Percentiles rank a stretch among this genome's conserved stretches.
Evolutionary conservation across 2,329 filamentous ascomycete species (phyloP).

Genomic region (Fusarium liriodendri): DNA sequence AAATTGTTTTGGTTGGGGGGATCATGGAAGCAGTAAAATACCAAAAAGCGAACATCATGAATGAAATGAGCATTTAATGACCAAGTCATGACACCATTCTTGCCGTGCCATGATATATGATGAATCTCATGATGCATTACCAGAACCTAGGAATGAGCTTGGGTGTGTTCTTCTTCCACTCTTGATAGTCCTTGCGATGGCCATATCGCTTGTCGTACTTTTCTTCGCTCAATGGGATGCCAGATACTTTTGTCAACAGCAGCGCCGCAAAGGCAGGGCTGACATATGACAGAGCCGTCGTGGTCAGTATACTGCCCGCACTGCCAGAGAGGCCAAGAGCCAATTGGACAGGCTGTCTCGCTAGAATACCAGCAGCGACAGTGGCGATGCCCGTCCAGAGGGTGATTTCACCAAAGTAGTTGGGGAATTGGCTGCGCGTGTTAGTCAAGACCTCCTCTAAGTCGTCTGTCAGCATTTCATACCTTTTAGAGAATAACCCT

Average conservation of each 20-base stretch:
- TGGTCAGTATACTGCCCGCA: conserved; percentile 44
- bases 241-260: conserved; percentile 71
- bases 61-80: conserved; percentile 43
- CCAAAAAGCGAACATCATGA: conserved; percentile 38
- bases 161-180: conserved; percentile 75
- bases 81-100: conserved; percentile 26
- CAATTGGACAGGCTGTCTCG: conserved; percentile 63
- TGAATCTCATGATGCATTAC: conserved; percentile 31
- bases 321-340: conserved; percentile 66
- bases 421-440: conserved; percentile 65
- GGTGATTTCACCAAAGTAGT: conserved; percentile 79
- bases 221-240: conserved; percentile 73
- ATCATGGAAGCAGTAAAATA: conserved; percentile 36
- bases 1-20: conserved; percentile 23
- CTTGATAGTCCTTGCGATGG: conserved; percentile 71
- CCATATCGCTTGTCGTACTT: conserved; percentile 77
- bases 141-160: conserved; percentile 72
- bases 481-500: conserved; percentile 70
- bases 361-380: conserved; percentile 66
- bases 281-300: conserved; percentile 59
- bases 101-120: conserved; percentile 24
- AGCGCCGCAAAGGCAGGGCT: conserved; percentile 75
- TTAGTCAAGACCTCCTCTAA: neutral
- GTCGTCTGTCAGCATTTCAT: conserved; percentile 21
- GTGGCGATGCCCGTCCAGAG: conserved; percentile 77